phyloP scores from a whole-genome alignment of 345 rosid genomes.

The Noccaea bulbosa region DNA sequence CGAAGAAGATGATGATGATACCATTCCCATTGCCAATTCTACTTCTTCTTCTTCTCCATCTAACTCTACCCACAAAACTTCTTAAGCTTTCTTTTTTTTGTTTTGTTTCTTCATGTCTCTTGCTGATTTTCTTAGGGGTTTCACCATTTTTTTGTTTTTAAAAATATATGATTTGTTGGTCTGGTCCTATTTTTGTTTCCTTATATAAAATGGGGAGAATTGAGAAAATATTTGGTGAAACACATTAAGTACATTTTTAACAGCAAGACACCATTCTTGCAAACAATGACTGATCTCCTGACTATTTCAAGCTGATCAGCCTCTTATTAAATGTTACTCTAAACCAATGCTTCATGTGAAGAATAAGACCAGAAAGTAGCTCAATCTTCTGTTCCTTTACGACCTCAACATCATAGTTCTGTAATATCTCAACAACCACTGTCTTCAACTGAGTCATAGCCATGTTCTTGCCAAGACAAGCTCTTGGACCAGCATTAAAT shows the following conservation, averaged over 20 bases:
- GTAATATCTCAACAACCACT: slow-evolving; percentile 16
- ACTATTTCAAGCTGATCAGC: slow-evolving; percentile 3
- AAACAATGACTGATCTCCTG: not conserved
- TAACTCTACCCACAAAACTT: slow-evolving; percentile 32
- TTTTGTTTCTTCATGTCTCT: not conserved
- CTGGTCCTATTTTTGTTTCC: too few relatives aligned
- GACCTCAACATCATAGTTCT: slow-evolving; percentile 31
- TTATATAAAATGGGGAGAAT: too few relatives aligned
- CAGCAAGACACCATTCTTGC: not conserved
- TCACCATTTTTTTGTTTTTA: not conserved
- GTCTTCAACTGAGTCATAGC: slow-evolving; percentile 35
- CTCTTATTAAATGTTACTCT: slow-evolving; percentile 2
- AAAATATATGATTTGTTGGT: too few relatives aligned
- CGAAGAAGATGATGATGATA: slow-evolving; percentile 57
- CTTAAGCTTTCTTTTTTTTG: not conserved
- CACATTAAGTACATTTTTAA: not conserved
- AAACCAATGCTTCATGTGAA: slow-evolving; percentile 28
- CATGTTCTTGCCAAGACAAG: slow-evolving; percentile 29
- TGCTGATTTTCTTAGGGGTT: not conserved
- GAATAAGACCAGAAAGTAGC: slow-evolving; percentile 6
- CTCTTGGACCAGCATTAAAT: slow-evolving; percentile 26
- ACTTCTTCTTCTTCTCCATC: slow-evolving; percentile 23
- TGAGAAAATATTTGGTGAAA: not conserved
- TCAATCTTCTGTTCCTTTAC: not conserved
- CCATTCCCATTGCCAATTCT: not conserved